phyloP scores from a whole-genome alignment of 192 early-diverging fungal species.

The Phlyctochytrium planicorne region DNA sequence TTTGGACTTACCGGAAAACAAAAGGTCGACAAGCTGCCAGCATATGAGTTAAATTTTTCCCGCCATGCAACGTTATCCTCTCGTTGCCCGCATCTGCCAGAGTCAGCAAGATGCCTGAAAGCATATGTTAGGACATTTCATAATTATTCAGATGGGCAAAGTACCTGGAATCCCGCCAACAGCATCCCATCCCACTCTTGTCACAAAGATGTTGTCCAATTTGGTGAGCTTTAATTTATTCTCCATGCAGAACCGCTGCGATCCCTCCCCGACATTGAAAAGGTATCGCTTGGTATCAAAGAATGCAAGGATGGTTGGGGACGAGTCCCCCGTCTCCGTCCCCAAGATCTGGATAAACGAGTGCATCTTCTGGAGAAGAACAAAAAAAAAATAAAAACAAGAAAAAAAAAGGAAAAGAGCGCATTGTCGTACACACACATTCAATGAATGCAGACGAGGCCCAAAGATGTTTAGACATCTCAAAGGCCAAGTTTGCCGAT shows the following conservation, averaged over 20 bases:
- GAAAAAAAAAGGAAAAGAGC: neutral
- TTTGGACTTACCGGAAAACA: slow-evolving; percentile 54
- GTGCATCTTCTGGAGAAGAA: slow-evolving; percentile 45
- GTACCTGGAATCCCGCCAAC: slow-evolving; percentile 86
- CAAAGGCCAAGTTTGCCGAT: slow-evolving; percentile 61
- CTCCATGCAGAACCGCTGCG: slow-evolving; percentile 80
- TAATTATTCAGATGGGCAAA: slow-evolving; percentile 2
- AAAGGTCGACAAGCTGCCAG: slow-evolving; percentile 78
- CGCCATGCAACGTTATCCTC: slow-evolving; percentile 65
- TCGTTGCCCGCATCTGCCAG: slow-evolving; percentile 71
- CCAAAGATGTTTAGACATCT: slow-evolving; percentile 69
- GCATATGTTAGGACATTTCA: neutral
- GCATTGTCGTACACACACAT: neutral
- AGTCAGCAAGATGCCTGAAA: slow-evolving; percentile 84
- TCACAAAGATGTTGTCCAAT: slow-evolving; percentile 75
- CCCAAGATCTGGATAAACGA: slow-evolving; percentile 58
- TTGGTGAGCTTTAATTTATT: slow-evolving; percentile 70
- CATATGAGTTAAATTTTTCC: slow-evolving; percentile 76
- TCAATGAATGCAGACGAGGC: slow-evolving; percentile 86
- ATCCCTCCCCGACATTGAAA: slow-evolving; percentile 91
- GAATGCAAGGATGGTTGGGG: slow-evolving; percentile 68
- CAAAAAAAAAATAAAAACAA: neutral
- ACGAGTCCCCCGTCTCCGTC: slow-evolving; percentile 52
- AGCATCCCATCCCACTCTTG: slow-evolving; percentile 76
- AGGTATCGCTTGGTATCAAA: slow-evolving; percentile 75